Evolutionary conservation across 2,329 filamentous ascomycete genomes (phyloP), one percentile per base, ranked within the genome.

Genomic region (Clarireedia paspali): DNA sequence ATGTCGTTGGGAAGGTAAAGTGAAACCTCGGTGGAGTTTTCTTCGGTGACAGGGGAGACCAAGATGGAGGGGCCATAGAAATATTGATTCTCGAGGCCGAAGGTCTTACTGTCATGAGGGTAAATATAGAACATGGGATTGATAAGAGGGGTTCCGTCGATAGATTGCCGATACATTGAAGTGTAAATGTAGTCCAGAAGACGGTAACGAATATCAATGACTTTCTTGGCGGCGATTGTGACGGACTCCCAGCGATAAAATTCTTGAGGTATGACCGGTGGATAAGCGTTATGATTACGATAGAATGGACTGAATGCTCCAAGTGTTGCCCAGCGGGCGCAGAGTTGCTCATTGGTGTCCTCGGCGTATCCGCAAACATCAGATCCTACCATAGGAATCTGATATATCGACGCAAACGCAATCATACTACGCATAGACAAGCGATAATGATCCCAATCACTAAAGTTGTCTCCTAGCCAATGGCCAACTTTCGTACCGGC

Each of bases 161-260:
- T 65, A 30, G 76, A 78, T 67, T 88, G 80, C 71, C 57, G 56
- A 66, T 84, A 75, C 62, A 90, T 75, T 0, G 83, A 80, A 0
- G 88, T 91, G 74, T 91, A 91, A 57, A 89, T 76, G 72, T 91
- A 91, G 65, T 91, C 88, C 12, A 91, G 75, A n/a, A 91, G 75
- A 34, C 80, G 77, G 72, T 91, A 91, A n/a, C 88, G 80, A 48
- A 84, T 83, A 30, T 79, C 78, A 63, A 91, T 89, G 17, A 83
- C 85, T 57, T 81, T 84, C 55, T 78, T 79, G 0, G 86, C 86
- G 0, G 85, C 84, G 7, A 77, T 72, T 0, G 85, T 75, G 5
- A 88, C 85, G 1, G 74, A 70, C 0, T 75, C 72, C 84, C 85
- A 91, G 47, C 75, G 78, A 70, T 91, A 92, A 68, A 88, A 87